Conservation (phyloP, 2,329 filamentous ascomycete species). For the Penicillium paneum region DNA sequence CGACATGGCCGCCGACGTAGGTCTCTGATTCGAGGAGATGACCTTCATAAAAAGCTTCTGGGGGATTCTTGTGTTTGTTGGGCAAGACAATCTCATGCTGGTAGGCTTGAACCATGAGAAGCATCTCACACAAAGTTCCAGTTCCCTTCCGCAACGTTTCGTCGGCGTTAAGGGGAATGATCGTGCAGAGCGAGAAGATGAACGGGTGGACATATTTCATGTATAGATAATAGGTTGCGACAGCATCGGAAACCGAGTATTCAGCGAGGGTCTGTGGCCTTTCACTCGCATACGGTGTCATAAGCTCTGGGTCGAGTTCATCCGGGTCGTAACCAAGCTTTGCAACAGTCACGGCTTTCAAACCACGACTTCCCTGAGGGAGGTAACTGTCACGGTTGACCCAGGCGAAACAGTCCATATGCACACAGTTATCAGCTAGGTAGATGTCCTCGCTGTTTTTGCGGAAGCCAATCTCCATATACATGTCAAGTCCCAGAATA, state of each 20-base stretch:
- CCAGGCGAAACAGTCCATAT: slow-evolving; percentile 99
- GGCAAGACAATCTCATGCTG: slow-evolving; percentile 86
- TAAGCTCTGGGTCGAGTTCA: slow-evolving; percentile 93
- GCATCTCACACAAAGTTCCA: slow-evolving; percentile 97
- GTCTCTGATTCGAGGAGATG: slow-evolving; percentile 96
- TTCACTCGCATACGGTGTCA: slow-evolving; percentile 86
- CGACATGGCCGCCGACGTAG: slow-evolving; percentile 96
- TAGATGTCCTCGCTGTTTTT: slow-evolving; percentile 96
- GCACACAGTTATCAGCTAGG: slow-evolving; percentile 90
- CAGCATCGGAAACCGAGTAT: slow-evolving; percentile 97
- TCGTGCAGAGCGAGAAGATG: slow-evolving; percentile 97
- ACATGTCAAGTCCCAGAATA: slow-evolving; percentile 97
- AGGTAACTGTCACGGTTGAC: slow-evolving; percentile 98
- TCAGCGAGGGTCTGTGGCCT: slow-evolving; percentile 91
- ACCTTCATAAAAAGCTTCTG: slow-evolving; percentile 94
- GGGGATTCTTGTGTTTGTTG: slow-evolving; percentile 89
- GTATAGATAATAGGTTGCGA: slow-evolving; percentile 97
- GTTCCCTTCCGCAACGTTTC: slow-evolving; percentile 94
- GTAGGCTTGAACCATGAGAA: slow-evolving; percentile 98
- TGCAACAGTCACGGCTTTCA: slow-evolving; percentile 96
- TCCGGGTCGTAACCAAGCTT: slow-evolving; percentile 98
- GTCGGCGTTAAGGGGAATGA: slow-evolving; percentile 87
- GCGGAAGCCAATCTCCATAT: slow-evolving; percentile 93
- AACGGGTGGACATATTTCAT: slow-evolving; percentile 99
- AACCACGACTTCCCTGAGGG: slow-evolving; percentile 90